A percentile compares a stretch with the other conserved stretches of the same genome.
phyloP scores from a whole-genome alignment of 768 basidiomycete genomes.

The Cubamyces sp. region DNA sequence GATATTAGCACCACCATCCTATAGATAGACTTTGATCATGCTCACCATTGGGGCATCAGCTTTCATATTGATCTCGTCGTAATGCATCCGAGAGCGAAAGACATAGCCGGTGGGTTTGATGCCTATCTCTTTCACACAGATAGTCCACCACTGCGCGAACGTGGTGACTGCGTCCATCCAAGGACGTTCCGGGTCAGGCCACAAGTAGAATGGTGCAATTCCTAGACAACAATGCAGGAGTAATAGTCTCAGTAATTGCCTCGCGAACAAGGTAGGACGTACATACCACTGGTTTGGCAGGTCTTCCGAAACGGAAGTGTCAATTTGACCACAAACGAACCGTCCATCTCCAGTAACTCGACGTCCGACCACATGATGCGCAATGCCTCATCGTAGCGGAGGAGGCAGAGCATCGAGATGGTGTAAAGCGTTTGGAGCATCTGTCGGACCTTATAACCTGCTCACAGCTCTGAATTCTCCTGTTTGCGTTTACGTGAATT shows the following conservation, averaged over 20 bases:
- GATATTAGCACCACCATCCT: too few relatives aligned
- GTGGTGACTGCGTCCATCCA: conserved; percentile 25
- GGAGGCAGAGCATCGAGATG: conserved; percentile 29
- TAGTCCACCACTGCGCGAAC: conserved; percentile 29
- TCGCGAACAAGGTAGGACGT: too few relatives aligned
- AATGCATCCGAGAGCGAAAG: conserved; percentile 16
- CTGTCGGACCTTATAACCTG: conserved; percentile 23
- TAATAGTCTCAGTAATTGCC: too few relatives aligned
- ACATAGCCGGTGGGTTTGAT: conserved; percentile 18
- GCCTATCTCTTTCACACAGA: conserved; percentile 3
- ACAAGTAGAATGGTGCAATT: conserved; percentile 28
- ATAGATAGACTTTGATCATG: too few relatives aligned
- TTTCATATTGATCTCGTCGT: too few relatives aligned
- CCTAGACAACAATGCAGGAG: too few relatives aligned
- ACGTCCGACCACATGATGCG: conserved; percentile 29
- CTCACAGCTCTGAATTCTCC: conserved; percentile 22
- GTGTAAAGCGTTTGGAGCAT: conserved; percentile 30
- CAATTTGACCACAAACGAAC: neutral
- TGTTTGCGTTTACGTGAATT: neutral
- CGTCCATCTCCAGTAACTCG: neutral
- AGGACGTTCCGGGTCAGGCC: conserved; percentile 16
- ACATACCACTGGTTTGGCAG: conserved; percentile 29
- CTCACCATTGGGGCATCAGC: too few relatives aligned
- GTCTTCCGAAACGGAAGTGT: conserved; percentile 29
- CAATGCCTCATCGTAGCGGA: conserved; percentile 33